Conservation (phyloP, 306 rosid genomes). For the Cucurbita pepo region DNA sequence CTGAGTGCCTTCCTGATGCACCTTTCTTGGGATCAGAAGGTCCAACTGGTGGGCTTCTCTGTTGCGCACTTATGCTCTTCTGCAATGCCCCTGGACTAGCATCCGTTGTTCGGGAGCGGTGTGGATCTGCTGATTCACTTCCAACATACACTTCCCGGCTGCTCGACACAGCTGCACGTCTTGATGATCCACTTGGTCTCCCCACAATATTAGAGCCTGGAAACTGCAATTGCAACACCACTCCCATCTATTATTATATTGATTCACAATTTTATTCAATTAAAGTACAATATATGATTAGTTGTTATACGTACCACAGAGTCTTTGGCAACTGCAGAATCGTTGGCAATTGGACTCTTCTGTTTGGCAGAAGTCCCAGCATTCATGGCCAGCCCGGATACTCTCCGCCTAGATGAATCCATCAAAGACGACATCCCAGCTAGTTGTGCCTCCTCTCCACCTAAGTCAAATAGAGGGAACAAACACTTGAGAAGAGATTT, state of each 20-base stretch:
- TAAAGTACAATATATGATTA: too few species aligned
- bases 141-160: conserved; percentile 57
- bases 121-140: conserved; percentile 59
- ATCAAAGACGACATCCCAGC: conserved; percentile 54
- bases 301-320: conserved; percentile 14
- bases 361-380: conserved; percentile 31
- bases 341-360: conserved; percentile 26
- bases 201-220: conserved; percentile 39
- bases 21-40: conserved; percentile 52
- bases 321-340: conserved; percentile 21
- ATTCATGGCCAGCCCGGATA: conserved; percentile 47
- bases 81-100: conserved; percentile 61
- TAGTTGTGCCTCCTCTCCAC: conserved; percentile 55
- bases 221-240: conserved; percentile 23
- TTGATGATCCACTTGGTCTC: conserved; percentile 70
- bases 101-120: conserved; percentile 45
- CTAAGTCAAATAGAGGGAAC: conserved; percentile 10
- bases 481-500: neutral
- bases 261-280: too few species aligned
- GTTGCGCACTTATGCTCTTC: conserved; percentile 41
- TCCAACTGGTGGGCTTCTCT: conserved; percentile 51
- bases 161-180: conserved; percentile 70
- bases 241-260: too few species aligned
- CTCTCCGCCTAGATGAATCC: conserved; percentile 69
- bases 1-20: conserved; percentile 37